A percentile compares a stretch with the other conserved stretches of the same genome.
Evolutionary conservation across 805 yeast genomes (phyloP).

Genomic region (Candida corydali): DNA sequence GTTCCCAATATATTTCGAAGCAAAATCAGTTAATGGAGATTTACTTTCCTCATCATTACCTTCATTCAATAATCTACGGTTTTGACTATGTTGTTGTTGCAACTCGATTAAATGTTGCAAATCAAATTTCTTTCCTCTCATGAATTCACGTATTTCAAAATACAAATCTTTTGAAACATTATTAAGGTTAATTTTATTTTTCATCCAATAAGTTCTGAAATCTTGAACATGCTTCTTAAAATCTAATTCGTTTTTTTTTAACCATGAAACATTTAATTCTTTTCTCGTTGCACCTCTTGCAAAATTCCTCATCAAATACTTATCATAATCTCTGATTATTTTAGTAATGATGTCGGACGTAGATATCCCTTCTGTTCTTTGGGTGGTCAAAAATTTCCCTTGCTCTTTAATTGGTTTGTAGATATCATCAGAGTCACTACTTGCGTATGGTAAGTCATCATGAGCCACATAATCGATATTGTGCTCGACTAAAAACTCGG

Average conservation of each 20-base stretch:
- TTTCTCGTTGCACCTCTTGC: slow-evolving; percentile 97
- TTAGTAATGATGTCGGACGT: slow-evolving; percentile 95
- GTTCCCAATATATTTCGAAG: slow-evolving; percentile 59
- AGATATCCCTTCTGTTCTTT: slow-evolving; percentile 93
- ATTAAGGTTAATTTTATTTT: slow-evolving; percentile 63
- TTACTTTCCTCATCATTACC: slow-evolving; percentile 20
- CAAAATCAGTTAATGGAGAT: slow-evolving; percentile 65
- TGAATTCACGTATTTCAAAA: slow-evolving; percentile 75
- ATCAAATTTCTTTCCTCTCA: slow-evolving; percentile 45
- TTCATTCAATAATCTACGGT: slow-evolving; percentile 24
- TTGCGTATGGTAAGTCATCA: slow-evolving; percentile 92
- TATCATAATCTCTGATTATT: slow-evolving; percentile 93
- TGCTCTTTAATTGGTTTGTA: slow-evolving; percentile 86
- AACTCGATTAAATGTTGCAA: slow-evolving; percentile 23
- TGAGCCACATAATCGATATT: slow-evolving; percentile 95
- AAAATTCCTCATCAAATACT: slow-evolving; percentile 93
- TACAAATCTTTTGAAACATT: slow-evolving; percentile 78
- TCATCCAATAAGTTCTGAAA: slow-evolving; percentile 81
- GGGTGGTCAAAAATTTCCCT: slow-evolving; percentile 92
- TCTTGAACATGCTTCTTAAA: slow-evolving; percentile 86
- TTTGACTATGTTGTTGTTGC: slow-evolving; percentile 3
- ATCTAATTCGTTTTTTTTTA: slow-evolving; percentile 94
- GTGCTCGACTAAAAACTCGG: slow-evolving; percentile 74
- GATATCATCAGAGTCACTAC: slow-evolving; percentile 85
- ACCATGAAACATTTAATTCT: slow-evolving; percentile 95